Percentiles rank a stretch among this genome's conserved stretches.
These are phyloP conservation scores for Starmerella roubikii DNA, from an alignment of 805 yeast genomes.

Conservation along the genomic window DNA sequence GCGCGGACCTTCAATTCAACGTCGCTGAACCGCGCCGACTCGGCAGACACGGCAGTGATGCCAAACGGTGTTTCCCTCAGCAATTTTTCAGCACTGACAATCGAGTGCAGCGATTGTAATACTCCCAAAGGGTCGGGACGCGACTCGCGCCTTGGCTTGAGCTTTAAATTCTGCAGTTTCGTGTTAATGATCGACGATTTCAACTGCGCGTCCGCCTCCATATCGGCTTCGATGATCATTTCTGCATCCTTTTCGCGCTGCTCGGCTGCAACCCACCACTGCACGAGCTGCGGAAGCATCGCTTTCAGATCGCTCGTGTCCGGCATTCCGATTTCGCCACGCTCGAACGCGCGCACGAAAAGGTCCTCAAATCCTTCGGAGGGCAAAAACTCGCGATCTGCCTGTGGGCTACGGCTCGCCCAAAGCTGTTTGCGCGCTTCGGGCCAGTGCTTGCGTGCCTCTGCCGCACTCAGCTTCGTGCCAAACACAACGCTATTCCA, in stretches of 20 bases:
- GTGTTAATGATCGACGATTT: neutral
- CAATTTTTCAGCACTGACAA: slow-evolving; percentile 29
- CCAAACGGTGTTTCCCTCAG: slow-evolving; percentile 33
- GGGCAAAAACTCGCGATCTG: too few relatives aligned
- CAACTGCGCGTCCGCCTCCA: neutral
- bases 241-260: neutral
- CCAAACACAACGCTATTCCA: slow-evolving; percentile 48
- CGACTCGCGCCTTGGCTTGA: neutral
- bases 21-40: slow-evolving; percentile 20
- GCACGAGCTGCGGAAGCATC: slow-evolving; percentile 40
- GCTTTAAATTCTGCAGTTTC: neutral
- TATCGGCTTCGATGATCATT: neutral
- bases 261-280: slow-evolving; percentile 40
- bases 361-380: slow-evolving; percentile 63
- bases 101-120: slow-evolving; percentile 10
- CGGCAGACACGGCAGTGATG: too few relatives aligned
- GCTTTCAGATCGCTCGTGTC: slow-evolving; percentile 29
- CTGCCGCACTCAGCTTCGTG: slow-evolving; percentile 25
- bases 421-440: slow-evolving; percentile 33
- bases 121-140: neutral
- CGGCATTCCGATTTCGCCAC: slow-evolving; percentile 33
- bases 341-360: slow-evolving; percentile 43
- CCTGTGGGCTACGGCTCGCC: too few relatives aligned
- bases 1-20: slow-evolving; percentile 26
- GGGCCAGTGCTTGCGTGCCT: slow-evolving; percentile 47